phyloP scores from a whole-genome alignment of 2,329 filamentous ascomycete genomes.

The Apiospora koreana region DNA sequence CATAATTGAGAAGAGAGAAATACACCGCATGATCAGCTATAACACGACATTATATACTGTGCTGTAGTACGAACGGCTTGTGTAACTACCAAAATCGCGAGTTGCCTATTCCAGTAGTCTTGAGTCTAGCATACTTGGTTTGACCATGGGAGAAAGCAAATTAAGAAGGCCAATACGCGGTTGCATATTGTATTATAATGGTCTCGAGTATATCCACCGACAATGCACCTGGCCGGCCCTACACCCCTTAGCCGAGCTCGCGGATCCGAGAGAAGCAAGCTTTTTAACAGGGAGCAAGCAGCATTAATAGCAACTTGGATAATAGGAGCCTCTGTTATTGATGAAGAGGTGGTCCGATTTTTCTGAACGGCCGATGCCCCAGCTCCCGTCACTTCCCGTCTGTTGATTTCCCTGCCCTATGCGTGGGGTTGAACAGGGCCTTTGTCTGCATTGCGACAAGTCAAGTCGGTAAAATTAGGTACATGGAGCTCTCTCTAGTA shows the following conservation, averaged over 20 bases:
- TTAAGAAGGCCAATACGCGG: neutral
- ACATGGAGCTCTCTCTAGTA: neutral
- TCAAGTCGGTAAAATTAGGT: neutral
- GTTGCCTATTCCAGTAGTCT: neutral
- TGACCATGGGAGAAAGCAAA: neutral
- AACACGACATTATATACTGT: neutral
- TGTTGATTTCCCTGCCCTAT: neutral
- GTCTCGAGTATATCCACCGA: neutral
- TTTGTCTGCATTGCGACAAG: constrained; percentile 5
- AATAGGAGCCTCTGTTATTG: neutral
- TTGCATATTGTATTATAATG: neutral
- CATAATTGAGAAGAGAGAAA: neutral
- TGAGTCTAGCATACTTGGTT: neutral
- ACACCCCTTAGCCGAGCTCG: neutral
- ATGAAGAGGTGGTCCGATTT: neutral
- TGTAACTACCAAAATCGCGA: neutral
- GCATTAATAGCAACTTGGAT: too few relatives aligned
- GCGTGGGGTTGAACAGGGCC: neutral
- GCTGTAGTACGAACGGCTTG: neutral
- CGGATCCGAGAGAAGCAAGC: neutral
- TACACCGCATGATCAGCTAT: neutral
- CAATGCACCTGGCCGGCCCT: neutral
- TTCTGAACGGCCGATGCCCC: neutral
- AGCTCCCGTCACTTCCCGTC: neutral
- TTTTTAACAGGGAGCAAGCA: neutral